These are phyloP conservation scores for Blastocystis sp. DNA, from an alignment of 352 stramenopile genomes.

Conservation along the genomic window DNA sequence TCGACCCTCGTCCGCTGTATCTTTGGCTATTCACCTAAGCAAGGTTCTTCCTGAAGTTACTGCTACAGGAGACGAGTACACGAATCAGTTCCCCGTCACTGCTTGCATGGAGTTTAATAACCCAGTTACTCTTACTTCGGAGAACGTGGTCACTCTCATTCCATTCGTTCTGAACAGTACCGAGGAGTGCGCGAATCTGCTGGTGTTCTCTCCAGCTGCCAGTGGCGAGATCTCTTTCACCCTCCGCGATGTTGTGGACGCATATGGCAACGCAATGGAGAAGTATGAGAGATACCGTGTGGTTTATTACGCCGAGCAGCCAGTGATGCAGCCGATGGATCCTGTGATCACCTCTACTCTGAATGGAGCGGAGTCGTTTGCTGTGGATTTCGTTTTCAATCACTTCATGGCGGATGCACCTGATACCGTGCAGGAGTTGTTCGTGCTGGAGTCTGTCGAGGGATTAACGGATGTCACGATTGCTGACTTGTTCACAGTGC, in stretches of 20 bases:
- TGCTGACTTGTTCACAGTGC: neutral
- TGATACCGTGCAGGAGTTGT: conserved; percentile 5
- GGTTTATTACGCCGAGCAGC: neutral
- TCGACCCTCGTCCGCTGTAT: neutral
- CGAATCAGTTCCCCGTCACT: neutral
- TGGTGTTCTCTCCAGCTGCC: neutral
- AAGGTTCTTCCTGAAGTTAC: neutral
- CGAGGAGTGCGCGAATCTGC: neutral
- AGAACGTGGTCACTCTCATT: neutral
- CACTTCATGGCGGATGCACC: neutral
- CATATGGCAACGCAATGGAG: neutral
- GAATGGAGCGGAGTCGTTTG: neutral
- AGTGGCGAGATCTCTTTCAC: neutral
- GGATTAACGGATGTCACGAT: neutral
- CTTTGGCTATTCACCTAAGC: neutral
- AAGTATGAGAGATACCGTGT: neutral
- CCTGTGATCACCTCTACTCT: neutral
- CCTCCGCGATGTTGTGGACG: neutral
- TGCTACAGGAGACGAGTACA: neutral
- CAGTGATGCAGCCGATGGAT: neutral
- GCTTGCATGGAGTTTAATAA: neutral
- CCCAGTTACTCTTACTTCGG: neutral
- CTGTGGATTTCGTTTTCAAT: neutral
- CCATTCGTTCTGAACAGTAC: neutral
- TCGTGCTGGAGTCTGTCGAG: neutral